Evolutionary conservation across 179 eudicot species (phyloP).

Genomic region (Corrigiola litoralis): DNA sequence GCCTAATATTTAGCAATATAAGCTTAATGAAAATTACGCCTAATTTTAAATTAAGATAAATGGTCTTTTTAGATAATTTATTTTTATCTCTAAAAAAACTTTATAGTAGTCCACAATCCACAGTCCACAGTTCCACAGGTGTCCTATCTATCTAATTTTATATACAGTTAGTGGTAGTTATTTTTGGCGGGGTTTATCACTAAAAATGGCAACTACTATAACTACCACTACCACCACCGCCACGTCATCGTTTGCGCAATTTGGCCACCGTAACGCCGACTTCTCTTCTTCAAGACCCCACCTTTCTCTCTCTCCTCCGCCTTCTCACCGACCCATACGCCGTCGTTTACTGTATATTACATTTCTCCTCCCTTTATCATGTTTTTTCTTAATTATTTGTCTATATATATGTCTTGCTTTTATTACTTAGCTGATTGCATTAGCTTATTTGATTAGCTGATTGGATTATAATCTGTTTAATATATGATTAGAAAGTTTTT

Average conservation of each 20-base stretch:
- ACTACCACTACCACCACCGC: not conserved
- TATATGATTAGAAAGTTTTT: too few relatives aligned
- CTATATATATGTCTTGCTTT: not conserved
- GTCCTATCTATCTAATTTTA: not conserved
- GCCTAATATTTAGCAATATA: too few relatives aligned
- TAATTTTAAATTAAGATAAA: too few relatives aligned
- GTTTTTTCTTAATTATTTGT: not conserved
- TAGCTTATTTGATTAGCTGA: not conserved
- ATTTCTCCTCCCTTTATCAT: not conserved
- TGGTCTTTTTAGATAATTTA: too few relatives aligned
- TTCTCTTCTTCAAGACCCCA: conserved; percentile 14
- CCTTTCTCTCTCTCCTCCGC: conserved; percentile 13
- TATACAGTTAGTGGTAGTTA: too few relatives aligned
- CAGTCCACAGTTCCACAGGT: not conserved
- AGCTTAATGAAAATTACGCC: too few relatives aligned
- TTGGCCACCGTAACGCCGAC: conserved; percentile 21
- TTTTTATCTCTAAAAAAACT: too few relatives aligned
- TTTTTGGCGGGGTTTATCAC: conserved; percentile 17
- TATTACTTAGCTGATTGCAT: not conserved
- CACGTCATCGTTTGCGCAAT: conserved; percentile 1
- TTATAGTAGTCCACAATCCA: too few relatives aligned
- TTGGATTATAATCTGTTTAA: not conserved
- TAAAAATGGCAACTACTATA: conserved; percentile 20
- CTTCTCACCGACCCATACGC: conserved; percentile 6
- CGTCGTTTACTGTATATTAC: conserved; percentile 24